Base-by-base conservation (phyloP, 768 basidiomycete species). In the Leccinum fibrillosum region DNA sequence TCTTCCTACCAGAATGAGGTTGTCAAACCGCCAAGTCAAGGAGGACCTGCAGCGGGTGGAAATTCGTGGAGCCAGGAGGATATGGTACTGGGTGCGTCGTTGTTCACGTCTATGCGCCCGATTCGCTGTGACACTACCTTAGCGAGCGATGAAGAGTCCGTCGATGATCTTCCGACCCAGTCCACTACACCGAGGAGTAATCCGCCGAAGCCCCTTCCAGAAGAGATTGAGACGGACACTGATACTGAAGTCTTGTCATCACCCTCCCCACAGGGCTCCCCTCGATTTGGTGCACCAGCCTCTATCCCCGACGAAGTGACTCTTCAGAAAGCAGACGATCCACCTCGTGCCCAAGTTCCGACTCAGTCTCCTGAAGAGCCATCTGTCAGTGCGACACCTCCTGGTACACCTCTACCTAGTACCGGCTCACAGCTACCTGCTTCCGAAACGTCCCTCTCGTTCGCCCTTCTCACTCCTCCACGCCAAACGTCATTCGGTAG, bases 401-500 rank as follows among this genome's bases (percentile, higher is more conserved):
- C 61, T 12, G 66, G 64, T 51, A 64, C 64, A 39, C 72, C 70
- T 1, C 72, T 66, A 2, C 37, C 57, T n/a, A 15, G 10, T 54
- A 12, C 61, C 10, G 8, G 23, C 15, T 45, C 52, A 13, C 56
- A 54, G 50, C 44, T 49, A 19, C 52, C 53, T n/a, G 12, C 30
- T 37, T 45, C 61, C 8, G 59, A 63, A 37, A 51, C 19, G 28
- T 53, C 60, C 4, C 49, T 64, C 49, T 63, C 69, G 37, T 63
- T 71, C 35, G 53, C 61, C 7, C 70, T 78, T 48, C 69, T 76
- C 44, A 84, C 86, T 1, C 85, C 84, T 7, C 81, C 81, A 10
- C 78, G 76, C 28, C 74, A 71, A 48, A 62, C 71, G 19, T 77
- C 77, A 2, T 75, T 80, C 48, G 73, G 64, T 53, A 69, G 69